Percentiles rank a stretch among this genome's conserved stretches.
phyloP scores from a whole-genome alignment of 352 stramenopile genomes.

The Globisporangium spiculum region DNA sequence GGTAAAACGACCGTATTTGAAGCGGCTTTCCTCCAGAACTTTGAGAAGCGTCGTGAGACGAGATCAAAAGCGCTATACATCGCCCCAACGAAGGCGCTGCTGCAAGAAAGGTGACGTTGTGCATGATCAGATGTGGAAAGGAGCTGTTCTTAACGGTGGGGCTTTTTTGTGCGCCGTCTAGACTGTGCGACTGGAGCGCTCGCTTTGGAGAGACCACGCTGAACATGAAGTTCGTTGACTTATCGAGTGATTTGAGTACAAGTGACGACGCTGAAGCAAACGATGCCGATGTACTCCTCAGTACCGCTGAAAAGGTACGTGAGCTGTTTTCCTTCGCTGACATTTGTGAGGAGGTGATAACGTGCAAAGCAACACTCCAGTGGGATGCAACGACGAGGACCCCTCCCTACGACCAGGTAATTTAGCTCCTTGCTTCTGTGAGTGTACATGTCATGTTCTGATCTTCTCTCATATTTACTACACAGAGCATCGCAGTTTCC shows the following conservation, averaged over 20 bases:
- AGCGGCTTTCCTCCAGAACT: slow-evolving; percentile 39
- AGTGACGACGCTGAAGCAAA: slow-evolving; percentile 17
- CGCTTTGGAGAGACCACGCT: slow-evolving; percentile 34
- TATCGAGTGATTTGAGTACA: slow-evolving; percentile 21
- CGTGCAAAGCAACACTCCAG: slow-evolving; percentile 17
- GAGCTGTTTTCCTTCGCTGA: background rate
- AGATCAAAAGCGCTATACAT: slow-evolving; percentile 41
- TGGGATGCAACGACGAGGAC: slow-evolving; percentile 37
- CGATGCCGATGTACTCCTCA: slow-evolving; percentile 31
- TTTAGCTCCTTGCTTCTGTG: background rate
- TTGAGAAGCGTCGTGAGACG: slow-evolving; percentile 12
- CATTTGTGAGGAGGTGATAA: background rate
- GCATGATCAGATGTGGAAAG: background rate
- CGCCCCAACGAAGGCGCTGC: slow-evolving; percentile 37
- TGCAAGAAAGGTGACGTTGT: slow-evolving; percentile 37
- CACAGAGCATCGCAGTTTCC: slow-evolving; percentile 12
- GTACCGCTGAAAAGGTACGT: slow-evolving; percentile 42
- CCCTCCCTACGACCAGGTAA: slow-evolving; percentile 14
- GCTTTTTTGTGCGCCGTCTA: slow-evolving; percentile 5
- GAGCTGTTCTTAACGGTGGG: background rate
- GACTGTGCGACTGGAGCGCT: slow-evolving; percentile 31
- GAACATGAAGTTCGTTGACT: slow-evolving; percentile 35
- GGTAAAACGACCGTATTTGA: slow-evolving; percentile 50
- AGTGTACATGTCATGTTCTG: background rate
- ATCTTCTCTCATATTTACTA: background rate